phyloP scores from a whole-genome alignment of 2,329 filamentous ascomycete species.

The Trichoderma endophyticum region DNA sequence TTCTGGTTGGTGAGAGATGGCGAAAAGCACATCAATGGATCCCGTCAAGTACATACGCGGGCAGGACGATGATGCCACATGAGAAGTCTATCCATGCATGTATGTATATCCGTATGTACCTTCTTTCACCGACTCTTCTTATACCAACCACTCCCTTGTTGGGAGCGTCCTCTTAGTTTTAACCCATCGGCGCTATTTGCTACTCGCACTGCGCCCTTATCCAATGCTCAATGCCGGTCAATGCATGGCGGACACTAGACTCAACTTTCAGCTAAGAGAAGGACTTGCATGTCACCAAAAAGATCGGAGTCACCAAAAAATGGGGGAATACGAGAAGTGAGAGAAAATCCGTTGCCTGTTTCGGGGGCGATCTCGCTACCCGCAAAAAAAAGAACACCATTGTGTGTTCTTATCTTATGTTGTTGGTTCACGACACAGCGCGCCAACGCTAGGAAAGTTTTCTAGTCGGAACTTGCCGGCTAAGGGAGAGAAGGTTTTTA shows the following conservation, averaged over 20 bases:
- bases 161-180: background rate
- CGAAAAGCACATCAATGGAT: background rate
- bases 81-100: background rate
- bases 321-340: background rate
- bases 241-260: background rate
- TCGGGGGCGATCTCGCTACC: background rate
- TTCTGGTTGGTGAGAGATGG: background rate
- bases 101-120: background rate
- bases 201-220: background rate
- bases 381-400: background rate
- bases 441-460: constrained; percentile 12
- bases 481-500: background rate
- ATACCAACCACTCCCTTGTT: background rate
- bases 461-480: constrained; percentile 12
- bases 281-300: background rate
- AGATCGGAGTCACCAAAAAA: background rate
- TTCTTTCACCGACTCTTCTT: background rate
- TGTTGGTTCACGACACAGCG: background rate
- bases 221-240: background rate
- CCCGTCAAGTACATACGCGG: background rate
- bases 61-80: background rate
- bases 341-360: too few species aligned
- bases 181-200: background rate
- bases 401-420: background rate
- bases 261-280: background rate